Base-by-base conservation (phyloP, 352 stramenopile species). In the Phytophthora boehmeriae region DNA sequence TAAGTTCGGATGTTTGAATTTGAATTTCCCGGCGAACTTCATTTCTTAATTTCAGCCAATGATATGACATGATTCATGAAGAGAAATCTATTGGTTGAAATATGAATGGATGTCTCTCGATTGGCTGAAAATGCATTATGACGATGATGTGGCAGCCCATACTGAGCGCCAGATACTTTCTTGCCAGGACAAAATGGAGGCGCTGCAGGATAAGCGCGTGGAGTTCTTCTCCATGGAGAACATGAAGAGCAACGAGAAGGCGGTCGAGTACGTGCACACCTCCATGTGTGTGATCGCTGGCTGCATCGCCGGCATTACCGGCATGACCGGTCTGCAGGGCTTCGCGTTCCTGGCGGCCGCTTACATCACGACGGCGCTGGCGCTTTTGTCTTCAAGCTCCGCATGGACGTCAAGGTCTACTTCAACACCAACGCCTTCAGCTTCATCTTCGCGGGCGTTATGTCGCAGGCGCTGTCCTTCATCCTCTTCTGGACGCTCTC, bases 181-280 rank as follows among this genome's bases (percentile, higher is more conserved):
- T 6, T 30, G 25, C 38, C 4, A 34, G 36, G 13, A 42, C n/a
- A 78, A 22, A 22, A 88, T 89, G 80, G 83, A 92, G 62, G 72
- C 69, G 48, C 63, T 89, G 52, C 74, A 86, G 54, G 71, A 78
- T 51, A 90, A 92, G 68, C 76, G 88, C 44, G 78, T 90, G 30
- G 83, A 95, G 78, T 93, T 93, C 59, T 93, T 95, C 75, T 93
- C 83, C 34, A 90, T 92, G 76, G 86, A 95, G 70, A 95, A 83
- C 74, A 87, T 93, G 76, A 77, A 89, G 66, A 78, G 78, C 55
- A 95, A 95, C 59, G 84, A 92, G 64, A 75, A 88, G 62, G 66
- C 81, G 8, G 71, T 90, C 20, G 86, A 95, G 52, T 95, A 90
- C 57, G 68, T 78, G 30, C 86, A 90, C 74, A 93, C 86, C 39